Evolutionary conservation across 176 grass and related monocot species (phyloP), one percentile per base, ranked within the genome.

Genomic region (Sorghum bicolor): DNA sequence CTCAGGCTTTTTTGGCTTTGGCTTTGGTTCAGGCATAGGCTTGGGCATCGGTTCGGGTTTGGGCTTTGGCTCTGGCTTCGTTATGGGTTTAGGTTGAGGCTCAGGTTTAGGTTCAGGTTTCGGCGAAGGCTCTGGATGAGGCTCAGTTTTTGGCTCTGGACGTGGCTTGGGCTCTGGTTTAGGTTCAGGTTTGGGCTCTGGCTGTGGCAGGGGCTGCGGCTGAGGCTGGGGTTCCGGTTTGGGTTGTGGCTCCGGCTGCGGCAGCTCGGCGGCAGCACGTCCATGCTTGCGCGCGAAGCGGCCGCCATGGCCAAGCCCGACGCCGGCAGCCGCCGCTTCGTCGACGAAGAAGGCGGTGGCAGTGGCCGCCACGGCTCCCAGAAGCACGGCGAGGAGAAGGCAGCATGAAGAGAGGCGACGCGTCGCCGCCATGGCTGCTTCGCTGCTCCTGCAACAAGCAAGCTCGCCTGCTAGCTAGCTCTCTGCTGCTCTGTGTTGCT

Each of bases 351-450:
- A 24, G 12, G 77, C 29, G 1, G 19, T 17, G 41, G 41, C 20
- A 0, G 41, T 6, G 0, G 77, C 77, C 40, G 5, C 3, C 45
- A 34, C 77, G 10, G 10, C 77, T 0, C 24, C 38, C 2, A 80
- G 29, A 12, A 67, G 63, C 62, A 80, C 12, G 29, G 63, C 63
- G 19, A 80, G 40, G 29, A 80, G 77, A 16, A 80, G 17, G 63
- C 19, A 67, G 61, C 39, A 79, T 0, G 77, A 79, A 5, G 62
- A 34, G 61, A 48, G 26, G 77, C 77, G 77, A 47, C 39, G 28
- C 10, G 77, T 50, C 63, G 63, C 61, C 63, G 63, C 77, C 77
- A 80, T 80, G 20, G 77, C 26, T 80, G 26, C 28, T 13, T 3
- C 31, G 33, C 74, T 39, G 16, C 41, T 5, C 40, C 58, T 15